A percentile compares a stretch with the other conserved stretches of the same genome.
Evolutionary conservation across 352 stramenopile species (phyloP).

Genomic region (Pythium aristosporum): DNA sequence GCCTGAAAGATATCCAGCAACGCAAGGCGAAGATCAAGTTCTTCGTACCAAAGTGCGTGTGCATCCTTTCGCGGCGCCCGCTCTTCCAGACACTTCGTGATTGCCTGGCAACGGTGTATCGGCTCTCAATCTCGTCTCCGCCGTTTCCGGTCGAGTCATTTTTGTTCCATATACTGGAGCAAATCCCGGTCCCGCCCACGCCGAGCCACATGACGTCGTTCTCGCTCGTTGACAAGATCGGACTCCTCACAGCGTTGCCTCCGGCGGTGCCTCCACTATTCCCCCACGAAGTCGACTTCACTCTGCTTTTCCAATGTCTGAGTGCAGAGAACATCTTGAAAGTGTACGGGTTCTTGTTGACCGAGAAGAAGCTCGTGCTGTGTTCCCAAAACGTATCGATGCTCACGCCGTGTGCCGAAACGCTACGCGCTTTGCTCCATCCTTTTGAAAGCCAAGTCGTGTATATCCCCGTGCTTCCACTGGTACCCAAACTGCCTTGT

Average conservation of each 20-base stretch:
- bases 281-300: slow-evolving; percentile 66
- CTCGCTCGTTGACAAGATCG: slow-evolving; percentile 35
- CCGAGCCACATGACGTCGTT: slow-evolving; percentile 37
- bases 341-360: slow-evolving; percentile 63
- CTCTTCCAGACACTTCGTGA: slow-evolving; percentile 57
- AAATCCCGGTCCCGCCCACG: slow-evolving; percentile 39
- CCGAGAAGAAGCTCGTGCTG: slow-evolving; percentile 71
- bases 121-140: slow-evolving; percentile 36
- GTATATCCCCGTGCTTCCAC: slow-evolving; percentile 69
- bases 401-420: slow-evolving; percentile 64
- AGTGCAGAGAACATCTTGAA: slow-evolving; percentile 66
- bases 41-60: slow-evolving; percentile 67
- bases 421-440: slow-evolving; percentile 53
- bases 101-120: slow-evolving; percentile 48
- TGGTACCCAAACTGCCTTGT: slow-evolving; percentile 30
- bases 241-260: slow-evolving; percentile 35
- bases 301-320: slow-evolving; percentile 66
- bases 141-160: slow-evolving; percentile 41
- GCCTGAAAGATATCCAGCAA: slow-evolving; percentile 67
- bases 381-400: slow-evolving; percentile 55
- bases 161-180: slow-evolving; percentile 54
- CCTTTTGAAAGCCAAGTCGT: slow-evolving; percentile 75
- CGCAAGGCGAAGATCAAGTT: slow-evolving; percentile 48
- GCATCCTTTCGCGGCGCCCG: slow-evolving; percentile 52
- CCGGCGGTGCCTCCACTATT: slow-evolving; percentile 35